These are phyloP conservation scores for Lavandula angustifolia DNA, from an alignment of 257 asterid genomes.

Conservation along the genomic window DNA sequence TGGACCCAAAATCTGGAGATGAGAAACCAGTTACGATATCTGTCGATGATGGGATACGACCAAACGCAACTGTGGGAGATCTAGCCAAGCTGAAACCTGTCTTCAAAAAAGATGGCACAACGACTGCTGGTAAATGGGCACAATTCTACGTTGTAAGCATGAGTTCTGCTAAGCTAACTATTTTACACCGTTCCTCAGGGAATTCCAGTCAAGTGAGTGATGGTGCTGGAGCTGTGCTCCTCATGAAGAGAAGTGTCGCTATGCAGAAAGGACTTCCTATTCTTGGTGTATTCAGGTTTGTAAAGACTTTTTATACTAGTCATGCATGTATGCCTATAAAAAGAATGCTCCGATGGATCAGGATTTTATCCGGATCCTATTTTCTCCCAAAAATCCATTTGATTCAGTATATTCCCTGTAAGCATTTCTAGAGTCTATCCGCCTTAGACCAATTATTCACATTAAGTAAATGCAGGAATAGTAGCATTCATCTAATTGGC, in stretches of 20 bases:
- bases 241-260: constrained; percentile 93
- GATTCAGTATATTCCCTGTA: background rate
- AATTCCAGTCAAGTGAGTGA: constrained; percentile 98
- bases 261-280: constrained; percentile 91
- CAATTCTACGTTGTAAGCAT: constrained; percentile 10
- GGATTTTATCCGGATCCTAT: too few relatives aligned
- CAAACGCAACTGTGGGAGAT: constrained; percentile 60
- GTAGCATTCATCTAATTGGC: background rate
- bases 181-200: constrained; percentile 45
- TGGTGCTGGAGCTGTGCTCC: constrained; percentile 99
- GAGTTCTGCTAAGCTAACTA: constrained; percentile 18
- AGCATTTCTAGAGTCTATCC: constrained; percentile 1
- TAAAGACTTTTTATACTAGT: constrained; percentile 15
- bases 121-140: constrained; percentile 78
- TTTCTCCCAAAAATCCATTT: too few relatives aligned
- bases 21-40: constrained; percentile 86
- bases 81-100: constrained; percentile 84
- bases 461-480: background rate
- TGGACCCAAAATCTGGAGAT: constrained; percentile 94
- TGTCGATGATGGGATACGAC: constrained; percentile 90
- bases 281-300: constrained; percentile 92
- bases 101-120: constrained; percentile 97
- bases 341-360: background rate
- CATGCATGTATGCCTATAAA: background rate
- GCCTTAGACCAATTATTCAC: background rate